phyloP scores from a whole-genome alignment of 768 basidiomycete genomes.

The Mrakia gelida region DNA sequence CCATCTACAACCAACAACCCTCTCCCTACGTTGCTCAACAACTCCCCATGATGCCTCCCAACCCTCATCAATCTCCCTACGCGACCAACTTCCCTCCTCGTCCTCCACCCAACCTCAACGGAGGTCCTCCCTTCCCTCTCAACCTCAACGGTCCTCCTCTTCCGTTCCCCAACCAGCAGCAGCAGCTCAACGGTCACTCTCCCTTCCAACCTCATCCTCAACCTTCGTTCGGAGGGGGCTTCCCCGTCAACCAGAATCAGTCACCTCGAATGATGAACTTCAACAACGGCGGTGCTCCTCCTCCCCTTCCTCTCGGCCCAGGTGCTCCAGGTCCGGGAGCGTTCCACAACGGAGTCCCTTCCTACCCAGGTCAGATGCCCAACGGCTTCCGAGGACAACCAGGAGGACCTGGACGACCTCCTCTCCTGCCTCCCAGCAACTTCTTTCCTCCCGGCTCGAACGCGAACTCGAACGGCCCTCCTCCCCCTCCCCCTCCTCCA shows the following conservation, averaged over 20 bases:
- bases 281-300: background rate
- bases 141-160: background rate
- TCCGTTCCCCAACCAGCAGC: background rate
- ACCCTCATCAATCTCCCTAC: background rate
- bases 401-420: background rate
- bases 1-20: background rate
- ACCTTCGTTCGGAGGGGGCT: background rate
- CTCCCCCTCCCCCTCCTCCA: background rate
- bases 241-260: background rate
- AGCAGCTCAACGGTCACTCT: background rate
- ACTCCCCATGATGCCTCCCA: background rate
- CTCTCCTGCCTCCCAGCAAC: background rate
- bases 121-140: background rate
- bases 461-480: background rate
- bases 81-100: background rate
- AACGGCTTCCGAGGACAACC: background rate
- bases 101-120: background rate
- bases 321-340: background rate
- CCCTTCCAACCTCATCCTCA: background rate
- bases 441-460: background rate
- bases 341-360: constrained; percentile 4
- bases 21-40: background rate
- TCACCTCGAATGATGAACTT: background rate
- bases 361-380: background rate
- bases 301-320: constrained; percentile 3